Evolutionary conservation across 75 land plant genomes (phyloP).

Genomic region (Adiantum capillusveneris): DNA sequence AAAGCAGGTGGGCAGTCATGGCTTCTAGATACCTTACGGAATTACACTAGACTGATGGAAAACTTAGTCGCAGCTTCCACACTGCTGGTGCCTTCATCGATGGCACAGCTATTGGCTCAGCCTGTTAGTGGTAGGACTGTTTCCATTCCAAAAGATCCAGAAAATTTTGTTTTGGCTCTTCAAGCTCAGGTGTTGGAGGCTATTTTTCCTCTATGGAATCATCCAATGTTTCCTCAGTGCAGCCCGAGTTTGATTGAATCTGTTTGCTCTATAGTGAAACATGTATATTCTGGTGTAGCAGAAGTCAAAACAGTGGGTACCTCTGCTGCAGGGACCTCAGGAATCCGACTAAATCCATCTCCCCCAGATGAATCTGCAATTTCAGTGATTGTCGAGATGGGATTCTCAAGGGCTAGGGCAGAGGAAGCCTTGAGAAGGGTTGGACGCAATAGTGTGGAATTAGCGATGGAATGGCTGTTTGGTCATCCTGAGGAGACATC

Average conservation of each 20-base stretch:
- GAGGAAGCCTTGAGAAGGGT: constrained; percentile 88
- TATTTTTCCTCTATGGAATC: constrained; percentile 91
- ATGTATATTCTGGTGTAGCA: constrained; percentile 74
- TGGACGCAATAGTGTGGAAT: constrained; percentile 83
- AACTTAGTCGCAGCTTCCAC: constrained; percentile 64
- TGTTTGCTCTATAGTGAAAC: constrained; percentile 56
- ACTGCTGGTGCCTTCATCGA: constrained; percentile 52
- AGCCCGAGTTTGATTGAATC: constrained; percentile 54
- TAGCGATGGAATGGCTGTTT: constrained; percentile 98
- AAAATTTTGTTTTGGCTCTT: constrained; percentile 62
- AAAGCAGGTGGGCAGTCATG: constrained; percentile 44
- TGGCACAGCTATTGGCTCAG: constrained; percentile 78
- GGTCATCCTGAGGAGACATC: constrained; percentile 78
- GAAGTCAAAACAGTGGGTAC: constrained; percentile 43
- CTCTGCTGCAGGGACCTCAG: constrained; percentile 26
- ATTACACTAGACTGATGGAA: constrained; percentile 65
- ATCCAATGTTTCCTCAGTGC: constrained; percentile 74
- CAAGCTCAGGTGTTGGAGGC: constrained; percentile 83
- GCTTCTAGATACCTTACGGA: constrained; percentile 73
- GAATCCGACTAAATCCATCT: constrained; percentile 34
- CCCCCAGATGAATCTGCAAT: constrained; percentile 88
- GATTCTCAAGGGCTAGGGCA: constrained; percentile 80
- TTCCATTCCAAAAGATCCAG: constrained; percentile 75
- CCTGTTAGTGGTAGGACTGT: constrained; percentile 60
- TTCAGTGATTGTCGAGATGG: constrained; percentile 91